Conservation (phyloP, 1,284 basidiomycete genomes). For the Ceratorhiza oryzae-sativae region DNA sequence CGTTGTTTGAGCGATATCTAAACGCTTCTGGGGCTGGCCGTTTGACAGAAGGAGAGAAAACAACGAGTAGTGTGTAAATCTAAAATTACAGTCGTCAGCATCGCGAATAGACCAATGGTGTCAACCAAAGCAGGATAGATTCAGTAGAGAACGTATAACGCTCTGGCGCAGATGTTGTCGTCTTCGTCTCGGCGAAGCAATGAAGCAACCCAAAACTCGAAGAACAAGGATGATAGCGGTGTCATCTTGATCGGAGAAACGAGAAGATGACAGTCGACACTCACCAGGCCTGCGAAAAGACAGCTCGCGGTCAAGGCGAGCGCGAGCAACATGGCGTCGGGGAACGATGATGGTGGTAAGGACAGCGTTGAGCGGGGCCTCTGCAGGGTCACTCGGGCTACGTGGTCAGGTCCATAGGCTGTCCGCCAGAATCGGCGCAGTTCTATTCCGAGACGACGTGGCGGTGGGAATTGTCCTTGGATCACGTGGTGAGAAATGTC, state of each 20-base stretch:
- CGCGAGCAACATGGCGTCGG: conserved; percentile 6
- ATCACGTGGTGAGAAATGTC: not conserved
- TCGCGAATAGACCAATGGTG: not conserved
- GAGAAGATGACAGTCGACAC: not conserved
- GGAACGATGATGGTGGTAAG: not conserved
- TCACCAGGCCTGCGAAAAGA: conserved; percentile 30
- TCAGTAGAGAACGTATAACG: conserved; percentile 41
- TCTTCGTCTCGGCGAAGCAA: conserved; percentile 60
- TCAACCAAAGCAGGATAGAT: conserved; percentile 42
- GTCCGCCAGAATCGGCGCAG: not conserved
- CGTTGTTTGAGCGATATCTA: conserved; percentile 63
- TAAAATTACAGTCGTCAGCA: conserved; percentile 47
- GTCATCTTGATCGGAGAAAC: conserved; percentile 61
- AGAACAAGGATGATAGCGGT: conserved; percentile 88
- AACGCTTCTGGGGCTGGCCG: conserved; percentile 69
- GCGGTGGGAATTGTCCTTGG: conserved; percentile 21
- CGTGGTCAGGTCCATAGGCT: conserved; percentile 35
- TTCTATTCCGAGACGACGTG: conserved; percentile 36
- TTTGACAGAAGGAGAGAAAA: conserved; percentile 70
- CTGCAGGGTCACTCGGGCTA: conserved; percentile 5
- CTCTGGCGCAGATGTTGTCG: conserved; percentile 68
- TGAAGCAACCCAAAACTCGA: conserved; percentile 66
- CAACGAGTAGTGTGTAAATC: conserved; percentile 67
- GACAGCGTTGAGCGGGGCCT: conserved; percentile 29
- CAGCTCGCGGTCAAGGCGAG: not conserved